phyloP scores from a whole-genome alignment of 176 grass and related monocot genomes.

The Oropetium thomaeum region DNA sequence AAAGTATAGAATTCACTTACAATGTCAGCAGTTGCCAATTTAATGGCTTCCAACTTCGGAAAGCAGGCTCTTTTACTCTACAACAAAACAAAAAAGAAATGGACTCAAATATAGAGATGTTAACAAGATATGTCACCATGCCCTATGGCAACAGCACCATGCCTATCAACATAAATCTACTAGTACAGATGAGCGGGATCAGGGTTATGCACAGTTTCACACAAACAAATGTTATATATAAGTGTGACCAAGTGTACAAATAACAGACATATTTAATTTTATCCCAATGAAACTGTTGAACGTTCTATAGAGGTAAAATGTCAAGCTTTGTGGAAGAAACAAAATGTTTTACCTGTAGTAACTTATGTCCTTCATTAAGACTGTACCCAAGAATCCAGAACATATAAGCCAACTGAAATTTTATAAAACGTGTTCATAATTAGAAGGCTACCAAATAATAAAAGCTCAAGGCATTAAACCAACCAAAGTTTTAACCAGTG shows the following conservation, averaged over 20 bases:
- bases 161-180: not conserved
- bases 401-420: constrained; percentile 60
- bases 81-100: constrained; percentile 27
- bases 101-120: constrained; percentile 7
- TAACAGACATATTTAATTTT: not conserved
- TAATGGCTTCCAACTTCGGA: constrained; percentile 92
- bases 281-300: not conserved
- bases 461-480: not conserved
- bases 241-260: not conserved
- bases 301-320: not conserved
- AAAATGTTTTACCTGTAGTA: constrained; percentile 67
- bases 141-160: not conserved
- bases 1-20: constrained; percentile 49
- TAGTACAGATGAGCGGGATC: not conserved
- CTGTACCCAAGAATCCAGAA: constrained; percentile 69
- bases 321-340: not conserved
- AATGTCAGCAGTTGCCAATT: constrained; percentile 78
- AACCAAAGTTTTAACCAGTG: not conserved
- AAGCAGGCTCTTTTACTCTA: constrained; percentile 84
- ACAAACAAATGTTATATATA: constrained; percentile 2
- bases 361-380: constrained; percentile 52
- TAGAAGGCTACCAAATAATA: not conserved
- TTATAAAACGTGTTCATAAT: constrained; percentile 4
- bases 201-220: not conserved
- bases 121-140: constrained; percentile 8